These are phyloP conservation scores for Suhomyces sp. DNA, from an alignment of 805 yeast genomes.

Conservation along the genomic window DNA sequence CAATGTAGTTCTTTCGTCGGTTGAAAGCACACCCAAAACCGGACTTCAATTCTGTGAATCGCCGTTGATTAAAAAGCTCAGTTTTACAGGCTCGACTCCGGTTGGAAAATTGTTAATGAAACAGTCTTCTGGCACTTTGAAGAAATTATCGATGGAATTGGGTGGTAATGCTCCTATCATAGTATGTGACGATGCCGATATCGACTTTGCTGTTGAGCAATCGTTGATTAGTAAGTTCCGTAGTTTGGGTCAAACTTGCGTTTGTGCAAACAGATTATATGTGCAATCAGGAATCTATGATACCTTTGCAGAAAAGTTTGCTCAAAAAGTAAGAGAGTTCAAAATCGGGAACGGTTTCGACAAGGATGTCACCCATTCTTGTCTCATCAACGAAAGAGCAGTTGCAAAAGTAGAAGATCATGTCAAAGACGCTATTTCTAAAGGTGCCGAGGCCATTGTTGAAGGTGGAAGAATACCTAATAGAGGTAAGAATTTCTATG, in stretches of 20 bases:
- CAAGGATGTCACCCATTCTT: constrained; percentile 51
- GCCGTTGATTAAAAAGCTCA: constrained; percentile 49
- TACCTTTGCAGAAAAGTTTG: constrained; percentile 44
- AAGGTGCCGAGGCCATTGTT: constrained; percentile 52
- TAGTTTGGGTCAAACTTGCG: constrained; percentile 65
- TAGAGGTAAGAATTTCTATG: constrained; percentile 50
- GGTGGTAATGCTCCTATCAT: constrained; percentile 70
- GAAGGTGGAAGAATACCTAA: constrained; percentile 52
- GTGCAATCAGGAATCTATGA: constrained; percentile 52
- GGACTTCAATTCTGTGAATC: constrained; percentile 52
- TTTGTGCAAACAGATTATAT: constrained; percentile 59
- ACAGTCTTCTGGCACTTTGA: constrained; percentile 55
- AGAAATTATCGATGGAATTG: constrained; percentile 59
- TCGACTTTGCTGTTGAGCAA: constrained; percentile 53
- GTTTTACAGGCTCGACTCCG: constrained; percentile 64
- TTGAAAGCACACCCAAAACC: constrained; percentile 49
- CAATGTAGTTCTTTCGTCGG: constrained; percentile 48
- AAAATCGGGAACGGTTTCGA: constrained; percentile 58
- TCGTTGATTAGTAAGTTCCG: constrained; percentile 57
- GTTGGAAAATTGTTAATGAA: constrained; percentile 61
- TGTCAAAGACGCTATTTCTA: constrained; percentile 49
- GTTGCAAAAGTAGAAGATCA: constrained; percentile 55
- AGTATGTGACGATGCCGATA: constrained; percentile 58
- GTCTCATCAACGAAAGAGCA: constrained; percentile 51
- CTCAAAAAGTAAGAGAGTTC: constrained; percentile 44